Base-by-base conservation (phyloP, 2,329 filamentous ascomycete species). In the Pseudopyrenochaeta lycopersici region DNA sequence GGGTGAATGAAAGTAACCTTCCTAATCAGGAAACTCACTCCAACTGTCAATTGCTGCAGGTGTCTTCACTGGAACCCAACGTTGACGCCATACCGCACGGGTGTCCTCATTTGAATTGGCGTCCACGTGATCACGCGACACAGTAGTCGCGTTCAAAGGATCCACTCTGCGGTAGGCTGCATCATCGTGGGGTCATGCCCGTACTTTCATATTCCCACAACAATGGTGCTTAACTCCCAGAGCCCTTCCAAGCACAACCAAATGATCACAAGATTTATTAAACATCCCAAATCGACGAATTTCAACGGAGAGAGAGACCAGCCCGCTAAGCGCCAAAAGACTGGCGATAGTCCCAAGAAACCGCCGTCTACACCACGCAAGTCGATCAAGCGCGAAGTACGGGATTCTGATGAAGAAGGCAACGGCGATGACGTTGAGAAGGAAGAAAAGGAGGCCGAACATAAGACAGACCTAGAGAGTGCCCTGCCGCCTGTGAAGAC, bases 381-480 rank as follows among this genome's bases (percentile, higher is more conserved):
- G 47, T 51, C 49, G 7, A 30, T 48, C 18, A 62, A 58, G 46
- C 60, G 66, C 53, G 75, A 78, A 48, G 69, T 78, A 7, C 64
- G 74, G 35, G 71, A 81, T 55, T 77, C 71, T 30, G 71, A 81
- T 55, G 70, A 70, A 4, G 73, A 78, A 41, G 73, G 72, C 4
- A 9, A 78, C 40, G 73, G 72, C 4, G 76, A 76, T 15, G 73
- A 71, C 2, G 72, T 74, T 11, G 59, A 70, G 29, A 51, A 62
- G 15, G 61, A 59, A 5, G 67, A 74, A 2, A 57, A 61, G 17
- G 54, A 57, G 3, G 40, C 49, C n/a, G 56, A 57, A 10, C 77
- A 76, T 35, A 81, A 82, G 60, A 92, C 90, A 11, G 88, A 90
- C 49, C 79, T 93, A 40, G 90, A 92, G 66, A 87, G 82, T 57